Evolutionary conservation across 805 yeast genomes (phyloP).

Genomic region (Wickerhamiella musiphila): DNA sequence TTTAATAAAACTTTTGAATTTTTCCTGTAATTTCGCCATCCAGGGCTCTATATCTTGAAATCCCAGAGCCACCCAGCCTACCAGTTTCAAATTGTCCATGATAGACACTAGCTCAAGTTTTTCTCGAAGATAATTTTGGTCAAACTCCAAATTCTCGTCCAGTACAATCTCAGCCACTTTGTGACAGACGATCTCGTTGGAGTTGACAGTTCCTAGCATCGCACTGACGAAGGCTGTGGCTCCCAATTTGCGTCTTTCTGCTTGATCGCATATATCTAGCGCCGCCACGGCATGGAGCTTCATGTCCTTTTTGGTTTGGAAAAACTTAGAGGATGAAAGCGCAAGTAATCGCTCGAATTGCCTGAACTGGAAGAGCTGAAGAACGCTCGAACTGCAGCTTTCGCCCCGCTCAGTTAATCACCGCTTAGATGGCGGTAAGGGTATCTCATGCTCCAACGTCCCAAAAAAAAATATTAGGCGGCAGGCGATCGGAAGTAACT

Average conservation of each 20-base stretch:
- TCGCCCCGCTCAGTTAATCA: too few species aligned
- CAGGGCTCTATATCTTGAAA: slow-evolving; percentile 4
- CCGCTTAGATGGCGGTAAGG: too few species aligned
- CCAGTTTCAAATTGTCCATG: slow-evolving; percentile 17
- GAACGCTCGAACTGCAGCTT: too few species aligned
- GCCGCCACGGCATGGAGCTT: slow-evolving; percentile 21
- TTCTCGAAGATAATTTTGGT: slow-evolving; percentile 12
- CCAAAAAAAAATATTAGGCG: too few species aligned
- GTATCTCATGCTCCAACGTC: too few species aligned
- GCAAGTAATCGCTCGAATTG: too few species aligned
- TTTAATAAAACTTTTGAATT: too few species aligned
- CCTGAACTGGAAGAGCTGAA: too few species aligned
- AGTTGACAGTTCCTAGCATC: slow-evolving; percentile 19
- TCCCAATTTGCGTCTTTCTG: slow-evolving; percentile 14
- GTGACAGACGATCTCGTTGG: slow-evolving; percentile 17
- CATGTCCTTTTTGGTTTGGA: too few species aligned
- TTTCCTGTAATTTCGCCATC: slow-evolving; percentile 9
- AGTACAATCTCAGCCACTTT: slow-evolving; percentile 20
- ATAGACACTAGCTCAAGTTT: slow-evolving; percentile 17
- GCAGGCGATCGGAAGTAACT: too few species aligned
- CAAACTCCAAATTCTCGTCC: slow-evolving; percentile 9
- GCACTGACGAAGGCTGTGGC: slow-evolving; percentile 18
- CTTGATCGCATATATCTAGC: slow-evolving; percentile 22
- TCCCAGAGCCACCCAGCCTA: slow-evolving; percentile 21
- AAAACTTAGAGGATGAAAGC: too few species aligned